These are phyloP conservation scores for Medicago ruthenica DNA, from an alignment of 306 rosid genomes.

Conservation along the genomic window DNA sequence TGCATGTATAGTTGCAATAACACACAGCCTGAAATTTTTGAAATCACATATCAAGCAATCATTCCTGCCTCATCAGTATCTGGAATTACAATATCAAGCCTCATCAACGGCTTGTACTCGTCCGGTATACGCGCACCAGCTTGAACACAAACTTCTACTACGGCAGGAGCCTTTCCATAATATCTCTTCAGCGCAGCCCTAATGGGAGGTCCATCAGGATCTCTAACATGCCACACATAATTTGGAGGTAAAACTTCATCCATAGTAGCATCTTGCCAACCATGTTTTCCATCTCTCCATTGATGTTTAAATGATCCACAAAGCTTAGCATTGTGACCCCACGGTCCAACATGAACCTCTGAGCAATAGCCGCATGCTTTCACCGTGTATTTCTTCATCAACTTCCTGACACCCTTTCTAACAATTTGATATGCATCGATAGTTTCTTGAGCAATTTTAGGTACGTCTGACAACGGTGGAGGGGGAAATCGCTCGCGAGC, in stretches of 20 bases:
- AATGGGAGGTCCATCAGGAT: conserved; percentile 78
- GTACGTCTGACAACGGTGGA: conserved; percentile 60
- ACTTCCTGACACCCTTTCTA: conserved; percentile 62
- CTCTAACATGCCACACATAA: conserved; percentile 89
- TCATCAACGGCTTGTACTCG: conserved; percentile 86
- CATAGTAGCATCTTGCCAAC: conserved; percentile 92
- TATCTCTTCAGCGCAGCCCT: conserved; percentile 64
- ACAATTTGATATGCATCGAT: conserved; percentile 72
- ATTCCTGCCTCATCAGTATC: conserved; percentile 69
- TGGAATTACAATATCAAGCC: conserved; percentile 93
- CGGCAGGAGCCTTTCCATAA: conserved; percentile 93
- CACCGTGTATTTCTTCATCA: conserved; percentile 89
- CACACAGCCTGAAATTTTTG: conserved; percentile 26
- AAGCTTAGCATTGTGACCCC: conserved; percentile 97
- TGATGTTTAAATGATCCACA: conserved; percentile 98
- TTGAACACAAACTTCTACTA: conserved; percentile 87
- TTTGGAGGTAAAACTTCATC: conserved; percentile 92
- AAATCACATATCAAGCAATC: conserved; percentile 57
- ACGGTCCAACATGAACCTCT: conserved; percentile 99
- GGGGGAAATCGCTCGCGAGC: conserved; percentile 65
- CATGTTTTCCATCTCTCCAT: conserved; percentile 99
- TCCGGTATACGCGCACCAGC: conserved; percentile 80
- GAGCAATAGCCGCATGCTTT: conserved; percentile 96
- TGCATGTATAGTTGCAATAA: conserved; percentile 10
- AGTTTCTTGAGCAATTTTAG: conserved; percentile 82